Base-by-base conservation (phyloP, 768 basidiomycete genomes). In the Clathrus columnatus region DNA sequence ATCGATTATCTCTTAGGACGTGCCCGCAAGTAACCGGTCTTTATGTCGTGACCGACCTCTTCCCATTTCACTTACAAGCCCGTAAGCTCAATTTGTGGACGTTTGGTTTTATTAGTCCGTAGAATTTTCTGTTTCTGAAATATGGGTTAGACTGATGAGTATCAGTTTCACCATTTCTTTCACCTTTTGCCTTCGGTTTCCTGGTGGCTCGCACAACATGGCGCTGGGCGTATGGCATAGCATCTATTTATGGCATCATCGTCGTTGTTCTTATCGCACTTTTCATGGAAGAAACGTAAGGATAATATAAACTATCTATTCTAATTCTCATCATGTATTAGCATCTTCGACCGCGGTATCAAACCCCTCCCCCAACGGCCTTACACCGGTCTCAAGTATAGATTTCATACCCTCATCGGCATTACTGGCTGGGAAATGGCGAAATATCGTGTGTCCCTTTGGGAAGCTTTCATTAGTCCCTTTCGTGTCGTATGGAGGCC, bases 51-150 rank as follows among this genome's bases (percentile, higher is more conserved):
- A 80, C 77, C 6, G 83, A 84, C 61, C 66, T 85, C 59, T 85
- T 75, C 62, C 83, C 83, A 1, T 85, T 85, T 73, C 84, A 85
- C 62, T 65, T 81, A 1, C 83, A 84, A 68, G 82, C 82, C 17
- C 74, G 81, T 28, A 83, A 84, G 81, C 73, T 85, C 30, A 84
- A 83, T 60, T 67, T 82, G 49, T 85, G 83, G 84, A 85, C 83
- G 2, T 80, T 86, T 76, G 85, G 83, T 0, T 83, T 85, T 69
- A 76, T 86, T 62, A 65, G 54, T 55, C 10, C 6, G 54, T 27
- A 24, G 20, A n/a, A 18, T 29, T 3, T 20, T 48, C 32, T 2
- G n/a, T 8, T 36, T n/a, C n/a, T 36, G 36, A 11, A 36, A 36
- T 36, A 36, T 36, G 4, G 11, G 11, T n/a, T n/a, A 14, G 10